These are phyloP conservation scores for Coccinonectria pachysandricola DNA, from an alignment of 2,329 filamentous ascomycete genomes.

Conservation along the genomic window DNA sequence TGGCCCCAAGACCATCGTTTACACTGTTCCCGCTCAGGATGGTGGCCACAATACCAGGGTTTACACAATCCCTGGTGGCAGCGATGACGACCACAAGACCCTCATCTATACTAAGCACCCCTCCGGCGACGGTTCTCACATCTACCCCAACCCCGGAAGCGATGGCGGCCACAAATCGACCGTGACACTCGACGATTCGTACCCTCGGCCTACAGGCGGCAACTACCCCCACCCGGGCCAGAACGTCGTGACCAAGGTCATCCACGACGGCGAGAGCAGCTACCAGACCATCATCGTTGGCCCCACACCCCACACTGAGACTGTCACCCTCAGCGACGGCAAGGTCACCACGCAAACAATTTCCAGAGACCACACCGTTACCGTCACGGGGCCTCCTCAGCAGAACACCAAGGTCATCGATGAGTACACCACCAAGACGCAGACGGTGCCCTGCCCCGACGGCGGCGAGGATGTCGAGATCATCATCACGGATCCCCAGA, in stretches of 20 bases:
- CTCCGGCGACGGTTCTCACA: too few relatives aligned
- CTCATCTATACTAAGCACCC: background rate
- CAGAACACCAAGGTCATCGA: slow-evolving; percentile 11
- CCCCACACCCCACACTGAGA: slow-evolving; percentile 8
- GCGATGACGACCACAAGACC: slow-evolving; percentile 5
- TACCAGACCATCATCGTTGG: slow-evolving; percentile 14
- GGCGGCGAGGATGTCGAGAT: slow-evolving; percentile 20
- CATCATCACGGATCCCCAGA: slow-evolving; percentile 21
- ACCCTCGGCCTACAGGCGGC: too few relatives aligned
- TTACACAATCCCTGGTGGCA: background rate
- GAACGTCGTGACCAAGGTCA: slow-evolving; percentile 12
- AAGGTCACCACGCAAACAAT: slow-evolving; percentile 5
- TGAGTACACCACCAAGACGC: slow-evolving; percentile 6
- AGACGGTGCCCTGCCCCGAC: slow-evolving; percentile 10
- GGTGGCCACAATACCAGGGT: background rate
- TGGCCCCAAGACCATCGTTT: background rate
- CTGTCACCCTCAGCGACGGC: slow-evolving; percentile 5
- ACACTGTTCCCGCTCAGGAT: background rate
- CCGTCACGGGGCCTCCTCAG: slow-evolving; percentile 15
- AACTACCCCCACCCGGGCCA: slow-evolving; percentile 7
- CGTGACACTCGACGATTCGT: slow-evolving; percentile 5
- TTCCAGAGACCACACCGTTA: slow-evolving; percentile 8
- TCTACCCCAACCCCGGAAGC: too few relatives aligned
- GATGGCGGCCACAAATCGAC: too few relatives aligned
- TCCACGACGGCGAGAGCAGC: slow-evolving; percentile 13